Evolutionary conservation across 257 asterid genomes (phyloP).

Genomic region (Jaltomata sinuosa): DNA sequence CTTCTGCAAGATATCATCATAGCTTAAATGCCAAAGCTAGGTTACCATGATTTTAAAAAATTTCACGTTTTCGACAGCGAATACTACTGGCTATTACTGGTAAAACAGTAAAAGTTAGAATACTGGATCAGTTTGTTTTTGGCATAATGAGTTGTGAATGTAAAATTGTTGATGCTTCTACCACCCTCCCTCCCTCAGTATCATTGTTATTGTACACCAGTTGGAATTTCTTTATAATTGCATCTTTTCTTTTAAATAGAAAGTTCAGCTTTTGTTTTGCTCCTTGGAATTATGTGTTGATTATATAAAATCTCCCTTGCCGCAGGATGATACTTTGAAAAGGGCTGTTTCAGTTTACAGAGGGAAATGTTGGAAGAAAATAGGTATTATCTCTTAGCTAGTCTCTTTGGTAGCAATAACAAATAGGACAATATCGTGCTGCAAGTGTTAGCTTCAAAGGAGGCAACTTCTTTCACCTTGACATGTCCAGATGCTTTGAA

Average conservation of each 20-base stretch:
- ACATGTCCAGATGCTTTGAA: background rate
- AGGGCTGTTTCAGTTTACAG: constrained; percentile 69
- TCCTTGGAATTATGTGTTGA: background rate
- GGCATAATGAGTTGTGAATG: background rate
- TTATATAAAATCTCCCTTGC: constrained; percentile 2
- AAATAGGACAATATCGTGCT: background rate
- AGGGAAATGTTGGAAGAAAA: constrained; percentile 98
- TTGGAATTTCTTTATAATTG: background rate
- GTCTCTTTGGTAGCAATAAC: background rate
- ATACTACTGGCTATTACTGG: background rate
- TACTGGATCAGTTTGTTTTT: background rate
- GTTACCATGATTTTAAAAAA: background rate
- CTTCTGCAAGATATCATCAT: background rate
- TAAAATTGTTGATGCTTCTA: background rate
- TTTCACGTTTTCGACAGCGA: background rate
- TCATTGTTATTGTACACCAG: background rate
- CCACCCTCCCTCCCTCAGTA: background rate
- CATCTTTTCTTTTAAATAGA: background rate
- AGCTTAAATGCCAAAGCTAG: background rate
- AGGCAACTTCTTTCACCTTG: background rate
- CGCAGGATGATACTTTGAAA: constrained; percentile 74
- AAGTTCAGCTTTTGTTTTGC: background rate
- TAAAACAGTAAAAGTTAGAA: background rate
- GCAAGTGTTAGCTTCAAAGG: background rate
- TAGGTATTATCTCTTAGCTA: constrained; percentile 43